phyloP scores from a whole-genome alignment of 306 rosid species.

The Rosa chinensis region DNA sequence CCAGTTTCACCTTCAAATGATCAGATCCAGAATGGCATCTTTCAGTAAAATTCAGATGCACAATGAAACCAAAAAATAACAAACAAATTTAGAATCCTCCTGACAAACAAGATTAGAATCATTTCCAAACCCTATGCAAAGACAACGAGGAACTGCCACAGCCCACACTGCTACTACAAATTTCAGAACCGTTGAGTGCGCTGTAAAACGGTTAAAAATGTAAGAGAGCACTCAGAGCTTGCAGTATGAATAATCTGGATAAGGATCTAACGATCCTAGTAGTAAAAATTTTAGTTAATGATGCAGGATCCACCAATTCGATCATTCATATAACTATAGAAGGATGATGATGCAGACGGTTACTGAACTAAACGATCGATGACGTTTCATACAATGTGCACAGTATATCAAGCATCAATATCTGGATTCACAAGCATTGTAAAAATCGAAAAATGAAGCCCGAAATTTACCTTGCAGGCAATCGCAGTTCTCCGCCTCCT shows the following conservation, averaged over 20 bases:
- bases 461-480: conserved; percentile 70
- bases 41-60: not conserved
- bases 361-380: not conserved
- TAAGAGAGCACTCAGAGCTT: not conserved
- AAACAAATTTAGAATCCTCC: not conserved
- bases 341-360: not conserved
- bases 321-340: not conserved
- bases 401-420: not conserved
- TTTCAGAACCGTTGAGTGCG: not conserved
- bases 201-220: not conserved
- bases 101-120: not conserved
- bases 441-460: not conserved
- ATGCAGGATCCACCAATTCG: not conserved
- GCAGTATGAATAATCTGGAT: not conserved
- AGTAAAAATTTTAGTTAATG: not conserved
- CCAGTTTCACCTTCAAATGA: conserved; percentile 8
- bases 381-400: not conserved
- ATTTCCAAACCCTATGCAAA: not conserved
- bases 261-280: not conserved
- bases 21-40: not conserved
- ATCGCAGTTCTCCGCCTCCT: conserved; percentile 92
- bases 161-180: not conserved
- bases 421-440: not conserved
- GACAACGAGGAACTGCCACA: not conserved
- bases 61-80: not conserved